Base-by-base conservation (phyloP, 768 basidiomycete genomes). In the Phanerochaete carnosa region DNA sequence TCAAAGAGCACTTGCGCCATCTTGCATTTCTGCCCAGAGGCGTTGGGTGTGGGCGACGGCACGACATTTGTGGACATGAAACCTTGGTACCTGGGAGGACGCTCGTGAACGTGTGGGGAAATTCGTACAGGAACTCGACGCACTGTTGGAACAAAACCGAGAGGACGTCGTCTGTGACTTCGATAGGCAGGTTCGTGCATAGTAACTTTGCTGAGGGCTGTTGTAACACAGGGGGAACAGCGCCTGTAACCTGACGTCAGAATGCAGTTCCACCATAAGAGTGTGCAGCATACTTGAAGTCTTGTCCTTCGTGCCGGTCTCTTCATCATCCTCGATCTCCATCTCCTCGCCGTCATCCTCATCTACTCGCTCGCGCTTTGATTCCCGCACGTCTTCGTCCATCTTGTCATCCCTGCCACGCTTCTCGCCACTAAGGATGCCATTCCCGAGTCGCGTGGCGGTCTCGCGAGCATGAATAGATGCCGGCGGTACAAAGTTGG, bases 311-410 rank as follows among this genome's bases (percentile, higher is more conserved):
- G 65, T 51, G 50, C 76, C 75, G 37, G 76, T 71, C 57, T 90
- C 88, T 49, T 92, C 89, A 50, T 97, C 94, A 53, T 95, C 93
- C 62, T 95, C 94, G 68, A 94, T 92, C 76, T 96, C 94, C 89
- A 95, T 95, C 76, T 94, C 92, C 70, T 90, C 90, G 57, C 87
- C 94, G 63, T 92, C 90, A 64, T 75, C 83, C 13, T 86, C 84
- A 56, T 69, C 64, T 29, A 84, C 83, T 46, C 85, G 92, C 67
- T 86, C 84, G 63, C 87, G 83, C 77, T 95, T 96, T 28, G 80
- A 65, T 46, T 77, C 78, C 53, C 82, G 81, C 56, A 79, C 85
- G 55, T 76, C 80, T 47, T 83, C 83, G 26, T 76, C 78, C 43
- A 74, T 70, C 49, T 83, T 84, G 22, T 83, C 87, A 45, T 90